Evolutionary conservation across 257 asterid species (phyloP), one percentile per base, ranked within the genome.

Genomic region (Lavandula angustifolia): DNA sequence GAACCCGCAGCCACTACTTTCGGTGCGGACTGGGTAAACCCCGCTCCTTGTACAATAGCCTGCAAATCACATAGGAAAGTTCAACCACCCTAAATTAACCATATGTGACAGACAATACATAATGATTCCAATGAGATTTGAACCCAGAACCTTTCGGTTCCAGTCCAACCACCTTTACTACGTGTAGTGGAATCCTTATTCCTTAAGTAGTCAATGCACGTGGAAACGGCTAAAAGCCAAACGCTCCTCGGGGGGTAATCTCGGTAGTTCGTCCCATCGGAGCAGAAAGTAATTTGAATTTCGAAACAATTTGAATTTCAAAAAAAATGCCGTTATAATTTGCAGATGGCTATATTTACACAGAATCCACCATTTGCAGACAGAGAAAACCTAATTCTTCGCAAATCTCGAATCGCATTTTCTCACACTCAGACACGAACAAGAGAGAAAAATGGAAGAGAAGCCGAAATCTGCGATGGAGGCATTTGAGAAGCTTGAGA

Each of bases 401-500:
- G 54, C 29, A n/a, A 27, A 52, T 51, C 59, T 58, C 17, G 40
- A 12, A 59, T 62, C 69, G 57, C 53, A 59, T 14, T 44, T 33
- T 3, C 46, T n/a, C 14, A 17, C 17, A 9, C 33, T 42, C 22
- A 60, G 38, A 18, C 5, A 13, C 11, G 4, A 4, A 44, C 50
- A 22, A 44, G 44, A 40, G 40, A 41, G 44, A 48, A 52, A 65
- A n/a, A 76, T 67, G 77, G 75, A 70, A 2, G 83, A 78, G 79
- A 82, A 68, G 48, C 63, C 81, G 60, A 75, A 70, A 72, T 83
- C 89, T 12, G 96, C 85, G 5, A 91, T 86, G 98, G 96, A 91
- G 22, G 95, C 94, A 6, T 91, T 82, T 53, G 98, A 91, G 86
- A 91, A 91, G 78, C 86, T 91, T 9, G 98, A 91, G 87, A 91